Conservation (phyloP, 164 flowering plant genomes). For the Houttuynia cordata region DNA sequence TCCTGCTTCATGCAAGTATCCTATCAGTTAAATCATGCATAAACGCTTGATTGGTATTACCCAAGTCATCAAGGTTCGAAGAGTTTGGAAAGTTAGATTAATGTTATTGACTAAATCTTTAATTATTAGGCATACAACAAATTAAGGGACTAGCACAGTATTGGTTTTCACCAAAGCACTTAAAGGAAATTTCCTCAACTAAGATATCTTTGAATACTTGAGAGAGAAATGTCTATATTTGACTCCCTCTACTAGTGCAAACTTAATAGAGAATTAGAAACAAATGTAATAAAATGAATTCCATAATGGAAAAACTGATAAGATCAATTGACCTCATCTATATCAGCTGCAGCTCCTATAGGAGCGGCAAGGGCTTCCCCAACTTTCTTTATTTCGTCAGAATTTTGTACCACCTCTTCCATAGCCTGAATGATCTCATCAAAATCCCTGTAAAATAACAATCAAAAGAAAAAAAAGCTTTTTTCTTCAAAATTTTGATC, state of each 20-base stretch:
- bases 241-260: no score
- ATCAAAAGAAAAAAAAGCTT: no score
- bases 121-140: neutral
- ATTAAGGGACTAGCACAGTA: neutral
- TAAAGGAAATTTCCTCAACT: neutral
- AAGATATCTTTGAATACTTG: no score
- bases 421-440: slow-evolving; percentile 4
- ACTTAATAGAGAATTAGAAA: no score
- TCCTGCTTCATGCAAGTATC: slow-evolving; percentile 3
- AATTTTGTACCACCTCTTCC: slow-evolving; percentile 1
- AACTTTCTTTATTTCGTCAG: slow-evolving; percentile 4
- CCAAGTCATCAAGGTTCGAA: no score
- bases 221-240: no score
- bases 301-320: neutral
- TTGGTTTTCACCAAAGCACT: neutral
- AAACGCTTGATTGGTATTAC: no score
- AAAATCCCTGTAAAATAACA: slow-evolving; percentile 3
- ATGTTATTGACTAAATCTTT: neutral
- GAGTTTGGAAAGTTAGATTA: neutral
- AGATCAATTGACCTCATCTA: slow-evolving; percentile 6
- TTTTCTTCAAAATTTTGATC: no score
- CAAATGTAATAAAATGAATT: neutral
- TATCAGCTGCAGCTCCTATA: neutral
- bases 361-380: slow-evolving; percentile 6
- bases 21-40: no score